Conservation (phyloP, 2,329 filamentous ascomycete species). For the Aotearoamyces nothofagi region DNA sequence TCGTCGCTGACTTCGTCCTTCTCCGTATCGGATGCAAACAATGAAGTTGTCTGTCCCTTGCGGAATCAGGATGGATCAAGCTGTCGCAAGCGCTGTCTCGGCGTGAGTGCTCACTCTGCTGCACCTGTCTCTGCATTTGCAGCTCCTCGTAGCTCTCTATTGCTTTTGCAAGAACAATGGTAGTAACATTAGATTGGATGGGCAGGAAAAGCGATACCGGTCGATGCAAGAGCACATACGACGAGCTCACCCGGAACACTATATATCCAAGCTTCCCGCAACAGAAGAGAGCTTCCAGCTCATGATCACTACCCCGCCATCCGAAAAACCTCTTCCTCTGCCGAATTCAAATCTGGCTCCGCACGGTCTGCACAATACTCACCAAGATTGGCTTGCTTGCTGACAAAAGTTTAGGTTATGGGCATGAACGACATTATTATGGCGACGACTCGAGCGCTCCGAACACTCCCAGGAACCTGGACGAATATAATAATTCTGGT, state of each 20-base stretch:
- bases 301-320: slow-evolving; percentile 84
- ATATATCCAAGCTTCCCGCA: slow-evolving; percentile 93
- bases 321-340: slow-evolving; percentile 22
- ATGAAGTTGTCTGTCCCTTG: slow-evolving; percentile 93
- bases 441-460: slow-evolving; percentile 52
- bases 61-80: slow-evolving; percentile 91
- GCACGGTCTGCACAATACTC: slow-evolving; percentile 12
- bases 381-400: slow-evolving; percentile 8
- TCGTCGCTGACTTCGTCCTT: slow-evolving; percentile 79
- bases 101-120: slow-evolving; percentile 52
- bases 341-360: slow-evolving; percentile 15
- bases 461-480: slow-evolving; percentile 52
- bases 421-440: slow-evolving; percentile 49
- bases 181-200: slow-evolving; percentile 6
- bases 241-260: slow-evolving; percentile 89
- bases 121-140: slow-evolving; percentile 4
- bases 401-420: slow-evolving; percentile 29
- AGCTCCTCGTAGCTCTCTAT: slow-evolving; percentile 6
- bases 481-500: slow-evolving; percentile 48
- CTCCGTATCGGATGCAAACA: slow-evolving; percentile 80
- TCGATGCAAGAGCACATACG: slow-evolving; percentile 99
- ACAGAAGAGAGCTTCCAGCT: slow-evolving; percentile 95
- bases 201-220: slow-evolving; percentile 83
- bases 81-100: slow-evolving; percentile 94
- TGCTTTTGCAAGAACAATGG: slow-evolving; percentile 4